Evolutionary conservation across 306 rosid genomes (phyloP).

Genomic region (Lathyrus tuberosus): DNA sequence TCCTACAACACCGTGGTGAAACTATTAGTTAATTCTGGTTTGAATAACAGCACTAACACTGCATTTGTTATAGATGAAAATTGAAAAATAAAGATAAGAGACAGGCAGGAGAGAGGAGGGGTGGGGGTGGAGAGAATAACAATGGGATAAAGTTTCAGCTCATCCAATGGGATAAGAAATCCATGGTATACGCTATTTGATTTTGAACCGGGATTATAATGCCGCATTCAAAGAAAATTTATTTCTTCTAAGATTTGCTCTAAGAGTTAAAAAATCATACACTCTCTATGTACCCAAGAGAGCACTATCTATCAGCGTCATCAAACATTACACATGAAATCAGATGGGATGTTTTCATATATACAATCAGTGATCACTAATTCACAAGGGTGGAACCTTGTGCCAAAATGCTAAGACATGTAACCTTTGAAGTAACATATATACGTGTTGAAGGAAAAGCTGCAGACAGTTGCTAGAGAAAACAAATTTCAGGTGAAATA

Average conservation of each 20-base stretch:
- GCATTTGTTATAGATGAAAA: neutral
- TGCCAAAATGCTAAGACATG: neutral
- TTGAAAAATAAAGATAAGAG: neutral
- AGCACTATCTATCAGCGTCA: too few species aligned
- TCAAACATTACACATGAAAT: neutral
- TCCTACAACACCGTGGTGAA: constrained; percentile 56
- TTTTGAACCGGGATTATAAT: neutral
- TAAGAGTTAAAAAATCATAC: too few species aligned
- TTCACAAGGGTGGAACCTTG: neutral
- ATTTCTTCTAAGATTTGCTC: too few species aligned
- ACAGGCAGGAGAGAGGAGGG: too few species aligned
- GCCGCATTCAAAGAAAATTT: neutral
- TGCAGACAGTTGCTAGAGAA: neutral
- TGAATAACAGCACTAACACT: constrained; percentile 14
- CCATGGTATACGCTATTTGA: neutral
- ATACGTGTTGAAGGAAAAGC: neutral
- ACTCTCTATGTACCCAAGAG: too few species aligned
- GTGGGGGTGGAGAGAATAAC: too few species aligned
- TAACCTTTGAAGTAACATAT: neutral
- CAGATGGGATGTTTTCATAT: neutral
- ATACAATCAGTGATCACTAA: neutral
- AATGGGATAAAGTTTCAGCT: neutral
- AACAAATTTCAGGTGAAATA: neutral
- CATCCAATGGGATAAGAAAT: neutral
- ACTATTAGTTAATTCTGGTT: constrained; percentile 22